Conservation (phyloP, 129 eudicot genomes). For the Glebionis coronaria region DNA sequence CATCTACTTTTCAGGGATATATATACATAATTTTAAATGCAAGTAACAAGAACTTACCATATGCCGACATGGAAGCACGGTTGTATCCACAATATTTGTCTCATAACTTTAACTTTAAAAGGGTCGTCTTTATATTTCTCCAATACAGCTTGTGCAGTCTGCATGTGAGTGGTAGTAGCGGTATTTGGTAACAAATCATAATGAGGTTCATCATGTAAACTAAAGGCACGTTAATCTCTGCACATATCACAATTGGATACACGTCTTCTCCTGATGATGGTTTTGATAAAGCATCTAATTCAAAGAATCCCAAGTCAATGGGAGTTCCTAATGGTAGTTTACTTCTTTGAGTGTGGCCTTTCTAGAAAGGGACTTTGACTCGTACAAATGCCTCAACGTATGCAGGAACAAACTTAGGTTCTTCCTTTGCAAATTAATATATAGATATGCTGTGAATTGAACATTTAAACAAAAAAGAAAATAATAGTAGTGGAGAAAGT, state of each 20-base stretch:
- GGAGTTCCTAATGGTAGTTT: slow-evolving; percentile 74
- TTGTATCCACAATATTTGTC: slow-evolving; percentile 83
- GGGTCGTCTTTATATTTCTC: slow-evolving; percentile 47
- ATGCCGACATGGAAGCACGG: slow-evolving; percentile 94
- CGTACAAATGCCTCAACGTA: slow-evolving; percentile 59
- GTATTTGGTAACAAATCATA: slow-evolving; percentile 29
- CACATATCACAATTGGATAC: slow-evolving; percentile 77
- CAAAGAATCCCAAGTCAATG: slow-evolving; percentile 67
- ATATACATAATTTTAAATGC: background rate
- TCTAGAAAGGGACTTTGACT: slow-evolving; percentile 58
- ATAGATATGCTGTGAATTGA: slow-evolving; percentile 63
- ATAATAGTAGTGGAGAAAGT: background rate
- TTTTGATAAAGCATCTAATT: slow-evolving; percentile 55
- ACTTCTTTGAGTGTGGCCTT: slow-evolving; percentile 64
- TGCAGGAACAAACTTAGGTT: slow-evolving; percentile 46
- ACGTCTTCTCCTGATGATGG: slow-evolving; percentile 60
- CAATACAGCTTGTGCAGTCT: slow-evolving; percentile 78
- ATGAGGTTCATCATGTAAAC: slow-evolving; percentile 21
- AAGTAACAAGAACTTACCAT: too few relatives aligned
- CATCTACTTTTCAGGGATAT: background rate
- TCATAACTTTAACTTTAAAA: slow-evolving; percentile 57
- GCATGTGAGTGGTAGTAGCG: slow-evolving; percentile 58
- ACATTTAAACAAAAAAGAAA: slow-evolving; percentile 9
- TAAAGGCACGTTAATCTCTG: too few relatives aligned
- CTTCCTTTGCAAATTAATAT: slow-evolving; percentile 81